Evolutionary conservation across 805 yeast species (phyloP), one percentile per base, ranked within the genome.

Genomic region (Lipomyces anomalus): DNA sequence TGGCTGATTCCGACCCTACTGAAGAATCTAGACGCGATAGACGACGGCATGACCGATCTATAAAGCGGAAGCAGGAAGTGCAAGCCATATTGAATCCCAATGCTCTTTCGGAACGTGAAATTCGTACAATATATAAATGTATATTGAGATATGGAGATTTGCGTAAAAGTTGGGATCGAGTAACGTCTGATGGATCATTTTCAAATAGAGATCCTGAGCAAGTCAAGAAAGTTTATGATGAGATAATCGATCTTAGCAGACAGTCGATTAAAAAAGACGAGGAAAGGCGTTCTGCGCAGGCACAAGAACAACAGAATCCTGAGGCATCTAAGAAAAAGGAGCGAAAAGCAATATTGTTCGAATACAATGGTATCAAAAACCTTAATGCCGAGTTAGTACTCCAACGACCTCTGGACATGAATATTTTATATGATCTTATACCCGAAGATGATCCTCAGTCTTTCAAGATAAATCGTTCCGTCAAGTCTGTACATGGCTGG

Each of bases 401-500:
- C 11, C 77, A 80, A 49, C 78, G 98, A 55, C 95, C 96, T 0
- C 75, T 72, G n/a, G 97, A 92, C 59, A 72, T 92, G 80, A 74
- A 75, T 40, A 63, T 82, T 13, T 67, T 92, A 44, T 76, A 76
- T 39, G 71, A 74, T 11, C 64, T 65, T n/a, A 69, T 79, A 36
- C 69, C 72, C 59, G 57, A 74, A 60, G 50, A 80, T 17, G 79
- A 80, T 57, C 79, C 84, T 4, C 42, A 49, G 20, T 45, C 38
- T 13, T 88, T 86, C 67, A 74, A 71, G 47, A 71, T 92, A 32
- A 74, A 73, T 5, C 70, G 67, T 46, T 68, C 72, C 11, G 84
- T 92, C 17, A 89, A 89, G 66, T 79, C 81, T 21, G 97, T 88
- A 6, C 80, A 79, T 59, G 90, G 84, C 37, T 92, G 99, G 99